phyloP scores from a whole-genome alignment of 352 stramenopile genomes.

The Phytophthora rubi region DNA sequence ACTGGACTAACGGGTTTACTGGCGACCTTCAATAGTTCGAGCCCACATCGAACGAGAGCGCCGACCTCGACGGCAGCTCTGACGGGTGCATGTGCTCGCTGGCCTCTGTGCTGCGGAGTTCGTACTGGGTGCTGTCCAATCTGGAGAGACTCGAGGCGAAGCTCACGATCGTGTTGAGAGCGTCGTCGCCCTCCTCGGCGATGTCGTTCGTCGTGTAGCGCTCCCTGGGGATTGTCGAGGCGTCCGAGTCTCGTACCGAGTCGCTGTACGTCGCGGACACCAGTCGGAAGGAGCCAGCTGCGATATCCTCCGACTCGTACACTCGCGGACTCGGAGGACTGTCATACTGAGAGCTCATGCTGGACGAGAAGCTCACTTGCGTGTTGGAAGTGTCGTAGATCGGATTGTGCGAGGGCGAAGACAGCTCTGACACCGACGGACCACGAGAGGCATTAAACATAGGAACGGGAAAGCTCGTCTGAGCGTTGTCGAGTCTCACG shows the following conservation, averaged over 20 bases:
- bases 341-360: conserved; percentile 30
- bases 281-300: conserved; percentile 12
- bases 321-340: conserved; percentile 3
- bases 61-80: conserved; percentile 32
- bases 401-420: conserved; percentile 2
- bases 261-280: conserved; percentile 21
- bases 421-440: conserved; percentile 8
- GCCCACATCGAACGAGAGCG: conserved; percentile 40
- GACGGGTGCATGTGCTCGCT: conserved; percentile 47
- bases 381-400: conserved; percentile 37
- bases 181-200: not conserved
- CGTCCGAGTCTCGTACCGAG: conserved; percentile 5
- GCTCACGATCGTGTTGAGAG: conserved; percentile 30
- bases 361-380: conserved; percentile 39
- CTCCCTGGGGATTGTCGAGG: conserved; percentile 10
- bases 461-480: not conserved
- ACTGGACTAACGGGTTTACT: conserved; percentile 14
- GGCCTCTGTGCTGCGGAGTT: conserved; percentile 39
- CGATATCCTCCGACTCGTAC: conserved; percentile 22
- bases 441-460: conserved; percentile 13
- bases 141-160: conserved; percentile 39
- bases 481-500: not conserved
- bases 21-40: conserved; percentile 12
- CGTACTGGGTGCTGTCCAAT: conserved; percentile 30
- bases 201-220: not conserved